Base-by-base conservation (phyloP, 345 rosid species). In the Mercurialis annua region DNA sequence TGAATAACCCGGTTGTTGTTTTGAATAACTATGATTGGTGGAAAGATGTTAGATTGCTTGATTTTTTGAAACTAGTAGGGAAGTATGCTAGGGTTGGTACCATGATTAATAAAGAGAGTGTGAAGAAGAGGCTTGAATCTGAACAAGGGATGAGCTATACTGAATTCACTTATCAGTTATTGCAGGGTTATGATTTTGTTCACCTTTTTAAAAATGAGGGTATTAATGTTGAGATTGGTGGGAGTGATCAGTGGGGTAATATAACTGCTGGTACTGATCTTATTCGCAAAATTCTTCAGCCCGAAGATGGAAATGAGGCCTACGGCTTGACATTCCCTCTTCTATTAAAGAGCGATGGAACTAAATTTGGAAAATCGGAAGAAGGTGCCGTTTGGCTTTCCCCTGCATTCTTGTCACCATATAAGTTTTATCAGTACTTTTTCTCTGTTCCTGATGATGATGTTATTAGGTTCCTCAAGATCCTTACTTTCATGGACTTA, bases 191-290 rank as follows among this genome's bases (percentile, higher is more conserved):
- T 69, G 99, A 94, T 69, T 89, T 90, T 70, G 65, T 89, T 27
- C 60, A 84, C 71, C 67, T 93, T 83, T 86, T 87, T 70, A 67
- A 82, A 77, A 86, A 87, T 53, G 74, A 86, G 80, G 87, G 91
- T 65, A 78, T 93, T 59, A 90, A 76, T 83, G 96, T 89, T 70
- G 96, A 93, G 69, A 90, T 93, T 67, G 98, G 98, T 20, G 98
- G 98, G 15, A 93, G 98, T 83, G 98, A 90, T 71, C 97, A 90
- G 42, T 93, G 98, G 98, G 98, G 98, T 0, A 93, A 93, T 71
- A 89, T 93, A 18, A 89, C 91, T 64, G 96, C 98, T 21, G 97
- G 97, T 58, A 90, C 95, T 30, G 98, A 90, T 57, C 82, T 93
- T 49, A 86, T 93, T 31, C 76, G 98, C 24, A 93, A 89, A 79